Evolutionary conservation across 495 filamentous ascomycete species (phyloP).

Genomic region (Neurospora hispaniola): DNA sequence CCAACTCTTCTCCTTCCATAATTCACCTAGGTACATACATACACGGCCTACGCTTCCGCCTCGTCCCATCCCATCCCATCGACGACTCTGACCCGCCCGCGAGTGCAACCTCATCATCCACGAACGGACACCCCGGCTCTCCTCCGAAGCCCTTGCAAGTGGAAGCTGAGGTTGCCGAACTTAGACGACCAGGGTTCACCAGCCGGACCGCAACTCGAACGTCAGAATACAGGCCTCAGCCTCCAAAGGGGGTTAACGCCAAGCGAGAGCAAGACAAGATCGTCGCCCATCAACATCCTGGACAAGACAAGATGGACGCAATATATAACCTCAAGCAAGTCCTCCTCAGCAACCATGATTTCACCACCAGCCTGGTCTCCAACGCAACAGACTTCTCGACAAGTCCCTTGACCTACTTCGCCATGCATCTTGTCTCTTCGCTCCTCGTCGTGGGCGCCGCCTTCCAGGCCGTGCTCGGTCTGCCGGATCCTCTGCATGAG

Average conservation of each 20-base stretch:
- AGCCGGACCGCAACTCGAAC: background rate
- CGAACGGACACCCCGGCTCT: background rate
- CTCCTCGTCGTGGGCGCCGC: constrained; percentile 37
- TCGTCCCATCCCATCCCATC: background rate
- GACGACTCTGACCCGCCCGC: background rate
- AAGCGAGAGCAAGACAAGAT: background rate
- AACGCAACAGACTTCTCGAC: constrained; percentile 1
- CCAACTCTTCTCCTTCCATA: background rate
- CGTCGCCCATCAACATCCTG: background rate
- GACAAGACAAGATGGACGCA: background rate
- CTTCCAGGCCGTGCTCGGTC: constrained; percentile 35
- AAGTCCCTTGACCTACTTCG: constrained; percentile 25
- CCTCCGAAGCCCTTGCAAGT: background rate
- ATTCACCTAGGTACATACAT: too few relatives aligned
- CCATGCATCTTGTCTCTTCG: constrained; percentile 35
- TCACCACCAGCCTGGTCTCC: background rate
- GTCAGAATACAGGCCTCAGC: background rate
- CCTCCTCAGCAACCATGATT: background rate
- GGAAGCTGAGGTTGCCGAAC: background rate
- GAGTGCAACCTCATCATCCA: background rate
- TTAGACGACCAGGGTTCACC: background rate
- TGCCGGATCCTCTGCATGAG: constrained; percentile 21
- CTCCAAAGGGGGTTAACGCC: background rate
- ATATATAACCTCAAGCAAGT: constrained; percentile 4
- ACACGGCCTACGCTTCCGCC: background rate